These are phyloP conservation scores for Citrus inodora DNA, from an alignment of 345 rosid species.

Conservation along the genomic window DNA sequence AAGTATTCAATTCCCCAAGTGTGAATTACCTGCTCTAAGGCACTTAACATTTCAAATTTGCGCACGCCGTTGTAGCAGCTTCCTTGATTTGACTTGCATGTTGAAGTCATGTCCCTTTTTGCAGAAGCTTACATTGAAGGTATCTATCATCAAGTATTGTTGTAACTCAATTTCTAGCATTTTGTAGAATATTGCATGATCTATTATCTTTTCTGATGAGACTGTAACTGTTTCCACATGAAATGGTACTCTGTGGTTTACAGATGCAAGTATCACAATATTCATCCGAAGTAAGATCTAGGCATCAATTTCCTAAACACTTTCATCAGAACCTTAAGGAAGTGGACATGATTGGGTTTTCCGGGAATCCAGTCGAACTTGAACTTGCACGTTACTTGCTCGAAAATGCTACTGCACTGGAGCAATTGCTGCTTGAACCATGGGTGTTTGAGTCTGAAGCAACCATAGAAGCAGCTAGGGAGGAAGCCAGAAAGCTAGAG, in stretches of 20 bases:
- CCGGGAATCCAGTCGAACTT: neutral
- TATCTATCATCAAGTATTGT: neutral
- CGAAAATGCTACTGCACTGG: neutral
- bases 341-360: conserved; percentile 2
- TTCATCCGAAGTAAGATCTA: neutral
- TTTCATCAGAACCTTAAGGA: neutral
- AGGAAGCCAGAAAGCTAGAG: neutral
- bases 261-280: neutral
- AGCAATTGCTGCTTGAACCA: neutral
- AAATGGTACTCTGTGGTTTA: neutral
- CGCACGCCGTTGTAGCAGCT: neutral
- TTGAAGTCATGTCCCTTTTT: neutral
- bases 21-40: neutral
- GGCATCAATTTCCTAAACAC: neutral
- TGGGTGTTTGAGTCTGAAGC: neutral
- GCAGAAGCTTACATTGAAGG: neutral
- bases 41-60: neutral
- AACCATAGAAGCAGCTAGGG: neutral
- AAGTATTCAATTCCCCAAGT: neutral
- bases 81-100: neutral
- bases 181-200: neutral
- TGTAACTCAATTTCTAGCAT: too few species aligned
- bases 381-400: neutral
- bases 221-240: neutral
- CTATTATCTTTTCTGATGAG: neutral